These are phyloP conservation scores for Pleurotus pulmonarius DNA, from an alignment of 768 basidiomycete genomes.

Conservation along the genomic window DNA sequence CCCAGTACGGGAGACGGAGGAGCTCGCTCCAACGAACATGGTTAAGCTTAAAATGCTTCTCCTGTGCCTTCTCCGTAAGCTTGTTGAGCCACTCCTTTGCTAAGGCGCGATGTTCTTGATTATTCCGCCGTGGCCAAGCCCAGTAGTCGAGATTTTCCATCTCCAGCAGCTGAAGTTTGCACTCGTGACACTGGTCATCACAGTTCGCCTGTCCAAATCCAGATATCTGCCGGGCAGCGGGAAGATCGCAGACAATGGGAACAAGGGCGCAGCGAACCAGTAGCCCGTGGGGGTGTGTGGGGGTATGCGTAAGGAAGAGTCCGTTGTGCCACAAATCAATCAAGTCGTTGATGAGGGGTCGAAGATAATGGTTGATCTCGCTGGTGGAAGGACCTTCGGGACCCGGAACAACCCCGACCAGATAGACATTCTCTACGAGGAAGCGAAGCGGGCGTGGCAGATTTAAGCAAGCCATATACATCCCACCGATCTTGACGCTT, in stretches of 20 bases:
- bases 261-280: neutral
- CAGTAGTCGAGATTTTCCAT: slow-evolving; percentile 14
- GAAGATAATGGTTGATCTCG: too few species aligned
- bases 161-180: slow-evolving; percentile 9
- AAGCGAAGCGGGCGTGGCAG: too few species aligned
- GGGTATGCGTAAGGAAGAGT: neutral
- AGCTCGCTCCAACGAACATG: slow-evolving; percentile 26
- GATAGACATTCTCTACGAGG: too few species aligned
- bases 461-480: too few species aligned
- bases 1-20: slow-evolving; percentile 29
- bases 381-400: too few species aligned
- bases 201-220: slow-evolving; percentile 18
- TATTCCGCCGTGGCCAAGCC: slow-evolving; percentile 12
- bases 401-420: too few species aligned
- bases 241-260: slow-evolving; percentile 29
- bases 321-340: too few species aligned
- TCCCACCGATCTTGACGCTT: too few species aligned
- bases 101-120: slow-evolving; percentile 9
- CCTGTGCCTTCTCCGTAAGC: neutral
- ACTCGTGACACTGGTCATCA: slow-evolving; percentile 19
- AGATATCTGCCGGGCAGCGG: slow-evolving; percentile 25
- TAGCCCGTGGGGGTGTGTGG: neutral
- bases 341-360: too few species aligned
- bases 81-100: slow-evolving; percentile 17
- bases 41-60: slow-evolving; percentile 11